Evolutionary conservation across 192 early-diverging fungal genomes (phyloP).

Genomic region (Linnemannia zychae): DNA sequence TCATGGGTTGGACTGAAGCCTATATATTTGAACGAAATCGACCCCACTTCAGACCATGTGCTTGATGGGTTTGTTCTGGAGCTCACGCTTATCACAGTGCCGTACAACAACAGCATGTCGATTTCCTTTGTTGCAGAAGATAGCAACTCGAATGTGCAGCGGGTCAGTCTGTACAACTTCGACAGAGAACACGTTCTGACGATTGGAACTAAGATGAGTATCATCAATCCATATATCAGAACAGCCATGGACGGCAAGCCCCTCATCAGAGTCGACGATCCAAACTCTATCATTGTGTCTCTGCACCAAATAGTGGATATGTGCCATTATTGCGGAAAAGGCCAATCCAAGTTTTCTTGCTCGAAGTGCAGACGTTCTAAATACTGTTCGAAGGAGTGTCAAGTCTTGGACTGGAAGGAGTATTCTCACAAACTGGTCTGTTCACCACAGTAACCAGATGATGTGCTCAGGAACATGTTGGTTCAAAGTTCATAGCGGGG

Average conservation of each 20-base stretch:
- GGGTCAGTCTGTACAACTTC: conserved; percentile 48
- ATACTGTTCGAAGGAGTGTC: conserved; percentile 47
- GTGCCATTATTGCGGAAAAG: conserved; percentile 46
- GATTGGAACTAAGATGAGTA: conserved; percentile 39
- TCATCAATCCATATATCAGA: conserved; percentile 41
- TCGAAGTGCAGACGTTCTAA: conserved; percentile 34
- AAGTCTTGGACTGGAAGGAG: conserved; percentile 47
- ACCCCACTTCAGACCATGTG: conserved; percentile 43
- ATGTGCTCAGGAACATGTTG: conserved; percentile 26
- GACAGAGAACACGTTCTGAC: conserved; percentile 32
- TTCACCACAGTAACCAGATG: conserved; percentile 24
- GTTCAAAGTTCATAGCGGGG: conserved; percentile 37
- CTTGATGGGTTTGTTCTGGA: conserved; percentile 42
- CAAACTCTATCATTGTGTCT: conserved; percentile 49
- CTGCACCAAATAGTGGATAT: conserved; percentile 43
- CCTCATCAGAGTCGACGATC: conserved; percentile 45
- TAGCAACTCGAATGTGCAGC: conserved; percentile 43
- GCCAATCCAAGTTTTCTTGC: conserved; percentile 39
- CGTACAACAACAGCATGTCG: conserved; percentile 45
- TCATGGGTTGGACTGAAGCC: conserved; percentile 46
- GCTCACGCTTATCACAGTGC: conserved; percentile 46
- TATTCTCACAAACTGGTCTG: conserved; percentile 42
- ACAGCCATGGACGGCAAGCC: conserved; percentile 47
- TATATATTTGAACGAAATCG: conserved; percentile 41
- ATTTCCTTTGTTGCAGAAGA: conserved; percentile 48